Conservation (phyloP, 2,329 filamentous ascomycete genomes). For the Sporothrix brasiliensis region DNA sequence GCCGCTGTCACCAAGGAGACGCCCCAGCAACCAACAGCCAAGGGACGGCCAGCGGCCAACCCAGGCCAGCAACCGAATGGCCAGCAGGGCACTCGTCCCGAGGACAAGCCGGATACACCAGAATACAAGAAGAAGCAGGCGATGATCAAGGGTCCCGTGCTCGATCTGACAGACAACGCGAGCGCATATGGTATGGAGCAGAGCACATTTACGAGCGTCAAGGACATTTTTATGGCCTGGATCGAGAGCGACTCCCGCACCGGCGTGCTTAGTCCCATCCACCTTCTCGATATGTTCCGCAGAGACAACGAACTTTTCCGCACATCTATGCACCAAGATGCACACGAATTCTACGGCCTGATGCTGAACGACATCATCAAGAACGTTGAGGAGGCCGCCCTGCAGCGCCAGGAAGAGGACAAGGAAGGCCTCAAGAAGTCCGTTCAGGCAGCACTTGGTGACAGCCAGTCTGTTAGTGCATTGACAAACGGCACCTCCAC, state of each 20-base stretch:
- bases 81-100: slow-evolving; percentile 66
- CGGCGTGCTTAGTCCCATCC: slow-evolving; percentile 87
- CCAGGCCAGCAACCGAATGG: slow-evolving; percentile 56
- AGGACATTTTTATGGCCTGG: slow-evolving; percentile 93
- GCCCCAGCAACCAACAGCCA: slow-evolving; percentile 58
- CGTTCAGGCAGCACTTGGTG: slow-evolving; percentile 50
- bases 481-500: slow-evolving; percentile 52
- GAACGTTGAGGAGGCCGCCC: slow-evolving; percentile 85
- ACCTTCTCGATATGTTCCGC: slow-evolving; percentile 91
- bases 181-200: slow-evolving; percentile 88
- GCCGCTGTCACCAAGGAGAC: slow-evolving; percentile 50
- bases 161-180: slow-evolving; percentile 82
- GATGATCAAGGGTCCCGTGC: slow-evolving; percentile 80
- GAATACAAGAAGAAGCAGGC: slow-evolving; percentile 99
- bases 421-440: slow-evolving; percentile 55
- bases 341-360: slow-evolving; percentile 93
- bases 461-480: neutral
- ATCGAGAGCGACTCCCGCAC: slow-evolving; percentile 79
- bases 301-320: slow-evolving; percentile 97
- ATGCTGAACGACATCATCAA: slow-evolving; percentile 95
- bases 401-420: slow-evolving; percentile 55
- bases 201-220: slow-evolving; percentile 89
- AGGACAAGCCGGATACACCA: slow-evolving; percentile 91
- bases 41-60: slow-evolving; percentile 59
- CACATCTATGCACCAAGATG: slow-evolving; percentile 96